phyloP scores from a whole-genome alignment of 192 early-diverging fungal genomes.

The Borealophlyctis nickersoniae region DNA sequence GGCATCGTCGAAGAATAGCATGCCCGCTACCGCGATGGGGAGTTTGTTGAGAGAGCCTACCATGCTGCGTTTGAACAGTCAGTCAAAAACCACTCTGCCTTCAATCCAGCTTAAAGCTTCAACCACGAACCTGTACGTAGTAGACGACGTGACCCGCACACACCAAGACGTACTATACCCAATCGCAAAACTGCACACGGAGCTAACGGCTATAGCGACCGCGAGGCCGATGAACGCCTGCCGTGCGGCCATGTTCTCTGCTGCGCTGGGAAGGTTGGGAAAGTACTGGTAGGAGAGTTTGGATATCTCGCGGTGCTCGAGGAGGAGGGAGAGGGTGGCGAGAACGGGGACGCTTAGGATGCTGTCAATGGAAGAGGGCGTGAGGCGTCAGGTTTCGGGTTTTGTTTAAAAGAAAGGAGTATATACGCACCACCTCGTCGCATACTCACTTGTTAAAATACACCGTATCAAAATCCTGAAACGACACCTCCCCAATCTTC shows the following conservation, averaged over 20 bases:
- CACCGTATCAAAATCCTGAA: conserved; percentile 97
- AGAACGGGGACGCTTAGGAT: conserved; percentile 77
- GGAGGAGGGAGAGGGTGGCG: conserved; percentile 32
- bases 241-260: background rate
- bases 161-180: conserved; percentile 82
- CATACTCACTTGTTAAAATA: conserved; percentile 70
- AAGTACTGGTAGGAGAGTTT: conserved; percentile 35
- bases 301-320: conserved; percentile 27
- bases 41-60: conserved; percentile 98
- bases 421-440: background rate
- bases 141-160: conserved; percentile 61
- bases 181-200: conserved; percentile 84
- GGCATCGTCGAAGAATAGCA: conserved; percentile 87
- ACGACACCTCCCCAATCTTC: conserved; percentile 81
- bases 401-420: background rate
- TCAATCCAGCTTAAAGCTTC: background rate
- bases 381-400: background rate
- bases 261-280: conserved; percentile 20
- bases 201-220: conserved; percentile 71
- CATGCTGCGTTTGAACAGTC: conserved; percentile 55
- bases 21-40: conserved; percentile 91
- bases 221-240: conserved; percentile 40
- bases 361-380: conserved; percentile 30
- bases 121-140: conserved; percentile 48
- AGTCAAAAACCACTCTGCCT: background rate